These are phyloP conservation scores for Pseudocercospora crystallina DNA, from an alignment of 2,329 filamentous ascomycete species.

Conservation along the genomic window DNA sequence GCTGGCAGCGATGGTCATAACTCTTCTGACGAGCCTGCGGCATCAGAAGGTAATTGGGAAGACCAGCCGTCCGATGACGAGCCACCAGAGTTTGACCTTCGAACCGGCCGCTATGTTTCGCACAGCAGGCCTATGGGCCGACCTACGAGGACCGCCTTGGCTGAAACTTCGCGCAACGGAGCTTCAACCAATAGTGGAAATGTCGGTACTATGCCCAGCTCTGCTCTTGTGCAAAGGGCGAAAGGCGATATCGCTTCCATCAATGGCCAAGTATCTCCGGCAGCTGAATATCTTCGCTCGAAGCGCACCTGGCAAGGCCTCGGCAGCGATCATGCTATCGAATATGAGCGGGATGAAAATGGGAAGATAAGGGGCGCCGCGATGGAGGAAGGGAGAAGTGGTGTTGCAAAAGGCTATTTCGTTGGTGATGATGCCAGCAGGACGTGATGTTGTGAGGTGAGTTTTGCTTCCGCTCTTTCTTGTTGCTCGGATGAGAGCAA, in stretches of 20 bases:
- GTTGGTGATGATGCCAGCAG: constrained; percentile 57
- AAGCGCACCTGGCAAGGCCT: constrained; percentile 88
- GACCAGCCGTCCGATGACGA: constrained; percentile 61
- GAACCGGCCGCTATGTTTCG: constrained; percentile 80
- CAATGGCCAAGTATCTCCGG: constrained; percentile 84
- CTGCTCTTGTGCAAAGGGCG: constrained; percentile 62
- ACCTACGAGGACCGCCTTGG: constrained; percentile 52
- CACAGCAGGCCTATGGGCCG: constrained; percentile 70
- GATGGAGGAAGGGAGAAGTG: constrained; percentile 82
- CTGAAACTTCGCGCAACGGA: constrained; percentile 66
- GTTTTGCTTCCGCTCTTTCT: no score
- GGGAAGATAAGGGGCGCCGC: constrained; percentile 56
- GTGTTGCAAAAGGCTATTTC: constrained; percentile 84
- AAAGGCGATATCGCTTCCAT: constrained; percentile 76
- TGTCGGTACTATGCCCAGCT: constrained; percentile 39
- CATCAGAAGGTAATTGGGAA: constrained; percentile 59
- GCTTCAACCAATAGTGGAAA: constrained; percentile 80
- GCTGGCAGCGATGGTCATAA: constrained; percentile 36
- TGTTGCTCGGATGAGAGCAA: no score
- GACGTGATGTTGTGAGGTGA: background rate
- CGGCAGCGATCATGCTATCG: constrained; percentile 75
- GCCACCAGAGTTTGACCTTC: constrained; percentile 86
- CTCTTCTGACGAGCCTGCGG: background rate
- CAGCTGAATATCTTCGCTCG: constrained; percentile 79
- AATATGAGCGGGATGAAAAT: constrained; percentile 57